These are phyloP conservation scores for Irpex sp. DNA, from an alignment of 1,284 basidiomycete species.

Conservation along the genomic window DNA sequence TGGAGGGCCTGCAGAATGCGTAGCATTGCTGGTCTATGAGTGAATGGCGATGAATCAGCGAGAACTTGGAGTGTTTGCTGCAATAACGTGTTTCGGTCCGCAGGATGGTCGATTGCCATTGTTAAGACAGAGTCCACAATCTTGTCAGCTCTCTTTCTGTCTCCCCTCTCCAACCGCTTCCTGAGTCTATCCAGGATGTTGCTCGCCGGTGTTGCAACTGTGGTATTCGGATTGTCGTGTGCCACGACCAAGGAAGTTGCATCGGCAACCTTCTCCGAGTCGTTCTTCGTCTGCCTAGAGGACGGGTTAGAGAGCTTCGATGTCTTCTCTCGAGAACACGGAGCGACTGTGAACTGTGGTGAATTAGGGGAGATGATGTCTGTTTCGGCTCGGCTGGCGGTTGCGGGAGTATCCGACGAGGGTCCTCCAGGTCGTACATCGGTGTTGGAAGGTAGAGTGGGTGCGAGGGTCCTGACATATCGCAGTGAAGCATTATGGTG, in stretches of 20 bases:
- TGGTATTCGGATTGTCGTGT: neutral
- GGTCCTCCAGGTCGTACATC: neutral
- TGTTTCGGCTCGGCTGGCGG: neutral
- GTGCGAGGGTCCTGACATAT: neutral
- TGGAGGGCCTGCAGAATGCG: neutral
- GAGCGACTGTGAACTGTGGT: neutral
- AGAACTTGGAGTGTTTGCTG: neutral
- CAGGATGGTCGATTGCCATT: neutral
- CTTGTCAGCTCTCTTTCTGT: neutral
- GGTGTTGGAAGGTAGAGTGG: neutral
- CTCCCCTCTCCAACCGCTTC: neutral
- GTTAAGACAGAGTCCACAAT: neutral
- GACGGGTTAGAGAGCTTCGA: neutral
- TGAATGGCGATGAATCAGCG: neutral
- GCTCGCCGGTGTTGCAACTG: neutral
- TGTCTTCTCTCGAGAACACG: neutral
- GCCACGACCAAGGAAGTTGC: neutral
- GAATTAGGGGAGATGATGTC: neutral
- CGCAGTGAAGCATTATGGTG: constrained; percentile 7
- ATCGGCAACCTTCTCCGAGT: too few species aligned
- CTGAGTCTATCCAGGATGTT: neutral
- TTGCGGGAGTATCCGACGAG: neutral
- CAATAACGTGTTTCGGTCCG: neutral
- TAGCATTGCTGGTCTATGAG: neutral
- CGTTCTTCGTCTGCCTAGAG: neutral